Conservation (phyloP, 352 stramenopile species). For the Peronospora belbahrii region DNA sequence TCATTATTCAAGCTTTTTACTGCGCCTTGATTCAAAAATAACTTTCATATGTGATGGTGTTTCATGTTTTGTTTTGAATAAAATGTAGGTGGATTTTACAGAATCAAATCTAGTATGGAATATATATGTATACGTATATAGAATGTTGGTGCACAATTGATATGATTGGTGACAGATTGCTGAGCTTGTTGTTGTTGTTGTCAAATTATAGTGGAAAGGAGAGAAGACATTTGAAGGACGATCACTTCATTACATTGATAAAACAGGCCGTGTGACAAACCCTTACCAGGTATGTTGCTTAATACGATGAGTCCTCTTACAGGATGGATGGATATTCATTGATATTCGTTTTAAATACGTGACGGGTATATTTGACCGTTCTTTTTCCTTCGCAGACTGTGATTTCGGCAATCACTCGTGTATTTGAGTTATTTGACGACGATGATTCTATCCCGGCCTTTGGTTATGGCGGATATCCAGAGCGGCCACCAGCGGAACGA, state of each 20-base stretch:
- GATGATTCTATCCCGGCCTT: constrained; percentile 69
- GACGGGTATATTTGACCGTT: background rate
- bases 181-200: background rate
- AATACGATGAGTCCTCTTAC: background rate
- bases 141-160: background rate
- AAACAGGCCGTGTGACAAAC: constrained; percentile 39
- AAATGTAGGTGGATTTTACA: constrained; percentile 51
- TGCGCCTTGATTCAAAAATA: no score
- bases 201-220: constrained; percentile 62
- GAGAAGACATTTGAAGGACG: constrained; percentile 55
- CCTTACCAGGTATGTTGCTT: constrained; percentile 40
- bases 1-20: no score
- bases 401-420: constrained; percentile 64
- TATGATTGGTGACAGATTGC: constrained; percentile 1
- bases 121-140: no score
- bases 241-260: constrained; percentile 62
- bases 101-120: constrained; percentile 51
- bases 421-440: constrained; percentile 71
- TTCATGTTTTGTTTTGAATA: no score
- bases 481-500: constrained; percentile 12
- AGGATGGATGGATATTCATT: background rate
- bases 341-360: no score
- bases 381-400: constrained; percentile 32
- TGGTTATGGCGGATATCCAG: constrained; percentile 48
- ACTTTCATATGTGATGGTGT: no score